Base-by-base conservation (phyloP, 441 rosid species). In the Breynia disticha region DNA sequence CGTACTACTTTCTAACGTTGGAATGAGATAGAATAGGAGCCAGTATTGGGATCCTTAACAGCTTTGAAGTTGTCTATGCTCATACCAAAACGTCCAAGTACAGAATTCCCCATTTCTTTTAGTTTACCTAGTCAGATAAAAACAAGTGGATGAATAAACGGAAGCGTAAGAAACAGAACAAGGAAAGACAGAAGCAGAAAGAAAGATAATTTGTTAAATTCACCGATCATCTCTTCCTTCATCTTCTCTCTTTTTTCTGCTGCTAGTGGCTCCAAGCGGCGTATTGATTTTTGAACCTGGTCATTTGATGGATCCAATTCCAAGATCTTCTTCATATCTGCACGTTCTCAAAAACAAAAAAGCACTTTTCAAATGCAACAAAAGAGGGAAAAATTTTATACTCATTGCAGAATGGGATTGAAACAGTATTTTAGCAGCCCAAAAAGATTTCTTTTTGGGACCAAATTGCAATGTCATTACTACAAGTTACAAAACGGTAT, bases 201-300 rank as follows among this genome's bases (percentile, higher is more conserved):
- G n/a, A 19, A 28, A 37, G 19, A 16, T 16, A 14, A 18, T 47
- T 11, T 47, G 11, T 49, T n/a, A 38, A 60, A 53, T 84, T 73
- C 75, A 93, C 98, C 85, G 50, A 88, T 75, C 91, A 86, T 88
- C 79, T 93, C 98, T 65, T 88, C 95, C 78, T 93, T 93, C 98
- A 88, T 83, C 72, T 86, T 82, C 72, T 86, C 97, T 67, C 84
- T 72, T 72, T 88, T 88, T 57, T 79, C 85, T 1, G 81, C 97
- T 70, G 97, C 95, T 54, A 88, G 68, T 49, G 97, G 97, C 63
- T 86, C 87, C 76, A 93, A 70, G 13, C 77, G 79, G 47, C 51
- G 50, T 62, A 84, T 84, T 39, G 83, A 48, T 71, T 67, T 86
- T 67, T 65, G 73, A 48, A 90, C 88, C 65, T 81, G 94, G 48